Conservation (phyloP, 176 grass and related monocot species). For the Metroxylon sagu region DNA sequence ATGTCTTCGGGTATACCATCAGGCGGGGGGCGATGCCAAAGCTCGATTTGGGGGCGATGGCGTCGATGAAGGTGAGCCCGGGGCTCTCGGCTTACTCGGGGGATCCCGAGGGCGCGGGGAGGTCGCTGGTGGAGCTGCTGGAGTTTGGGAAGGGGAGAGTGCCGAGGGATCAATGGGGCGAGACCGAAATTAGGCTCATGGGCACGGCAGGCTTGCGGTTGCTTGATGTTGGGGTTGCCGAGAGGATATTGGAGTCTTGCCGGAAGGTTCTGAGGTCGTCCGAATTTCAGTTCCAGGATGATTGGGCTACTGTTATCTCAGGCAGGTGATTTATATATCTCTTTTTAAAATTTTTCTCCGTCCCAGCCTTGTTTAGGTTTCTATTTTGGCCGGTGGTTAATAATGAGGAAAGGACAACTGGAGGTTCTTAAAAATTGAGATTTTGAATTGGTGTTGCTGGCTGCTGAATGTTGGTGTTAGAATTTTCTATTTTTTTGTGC, state of each 20-base stretch:
- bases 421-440: no score
- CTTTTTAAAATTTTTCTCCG: no score
- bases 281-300: conserved; percentile 49
- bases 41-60: conserved; percentile 40
- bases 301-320: conserved; percentile 84
- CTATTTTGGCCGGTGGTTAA: no score
- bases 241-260: conserved; percentile 63
- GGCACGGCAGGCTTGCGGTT: conserved; percentile 70
- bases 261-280: conserved; percentile 57
- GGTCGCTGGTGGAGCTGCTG: conserved; percentile 51
- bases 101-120: conserved; percentile 43
- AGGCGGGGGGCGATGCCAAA: not conserved
- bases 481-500: no score
- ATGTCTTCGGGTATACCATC: conserved; percentile 46
- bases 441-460: no score
- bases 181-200: conserved; percentile 75
- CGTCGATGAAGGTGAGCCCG: conserved; percentile 45
- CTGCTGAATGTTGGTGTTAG: no score
- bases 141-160: conserved; percentile 55
- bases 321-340: conserved; percentile 30
- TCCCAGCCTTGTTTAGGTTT: not conserved
- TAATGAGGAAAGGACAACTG: not conserved
- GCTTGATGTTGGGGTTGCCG: conserved; percentile 26
- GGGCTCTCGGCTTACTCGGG: conserved; percentile 53
- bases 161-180: conserved; percentile 29